Evolutionary conservation across 2,329 filamentous ascomycete species (phyloP).

Genomic region (Cadophora sp.): DNA sequence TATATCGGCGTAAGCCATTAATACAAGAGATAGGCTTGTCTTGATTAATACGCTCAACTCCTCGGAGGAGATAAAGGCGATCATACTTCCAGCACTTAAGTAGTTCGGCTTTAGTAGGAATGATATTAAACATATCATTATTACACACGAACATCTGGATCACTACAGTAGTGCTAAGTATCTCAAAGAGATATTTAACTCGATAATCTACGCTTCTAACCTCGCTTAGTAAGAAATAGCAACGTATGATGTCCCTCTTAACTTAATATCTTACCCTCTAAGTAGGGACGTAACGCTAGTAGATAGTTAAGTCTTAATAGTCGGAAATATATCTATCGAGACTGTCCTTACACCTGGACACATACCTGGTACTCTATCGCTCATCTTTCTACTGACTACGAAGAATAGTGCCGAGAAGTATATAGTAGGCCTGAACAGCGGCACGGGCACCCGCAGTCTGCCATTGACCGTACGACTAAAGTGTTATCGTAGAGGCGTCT

Average conservation of each 20-base stretch:
- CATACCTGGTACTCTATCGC: slow-evolving; percentile 6
- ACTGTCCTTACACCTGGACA: slow-evolving; percentile 1
- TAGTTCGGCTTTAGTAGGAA: neutral
- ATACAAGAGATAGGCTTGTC: neutral
- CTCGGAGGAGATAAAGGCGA: neutral
- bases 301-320: neutral
- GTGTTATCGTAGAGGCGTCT: neutral
- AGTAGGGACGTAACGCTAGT: neutral
- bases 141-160: slow-evolving; percentile 7
- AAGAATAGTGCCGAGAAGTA: neutral
- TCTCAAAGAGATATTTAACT: neutral
- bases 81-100: neutral
- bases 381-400: neutral
- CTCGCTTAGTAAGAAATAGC: neutral
- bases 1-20: neutral
- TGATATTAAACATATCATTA: slow-evolving; percentile 8
- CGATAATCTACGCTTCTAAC: neutral
- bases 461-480: neutral
- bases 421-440: neutral
- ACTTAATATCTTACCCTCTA: neutral
- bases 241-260: neutral
- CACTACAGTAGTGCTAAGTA: slow-evolving; percentile 2
- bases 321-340: neutral
- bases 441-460: neutral
- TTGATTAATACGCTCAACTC: neutral